Conservation (phyloP, 805 yeast genomes). For the Cyberlindnera meyerae region DNA sequence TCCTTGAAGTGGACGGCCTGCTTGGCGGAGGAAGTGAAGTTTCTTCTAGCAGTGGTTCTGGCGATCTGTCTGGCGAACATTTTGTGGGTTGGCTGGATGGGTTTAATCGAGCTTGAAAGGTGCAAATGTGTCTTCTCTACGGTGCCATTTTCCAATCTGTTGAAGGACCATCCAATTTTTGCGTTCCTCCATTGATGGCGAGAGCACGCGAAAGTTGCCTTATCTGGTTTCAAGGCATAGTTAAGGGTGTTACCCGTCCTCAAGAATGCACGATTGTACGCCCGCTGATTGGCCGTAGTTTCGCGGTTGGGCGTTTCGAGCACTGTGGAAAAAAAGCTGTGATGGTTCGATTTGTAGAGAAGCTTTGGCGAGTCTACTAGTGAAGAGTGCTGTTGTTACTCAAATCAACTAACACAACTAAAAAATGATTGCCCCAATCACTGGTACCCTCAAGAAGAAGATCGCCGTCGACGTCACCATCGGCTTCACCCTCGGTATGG, state of each 20-base stretch:
- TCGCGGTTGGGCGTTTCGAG: neutral
- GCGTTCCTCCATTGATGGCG: neutral
- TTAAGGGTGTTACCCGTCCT: constrained; percentile 9
- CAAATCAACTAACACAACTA: constrained; percentile 2
- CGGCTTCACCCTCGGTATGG: constrained; percentile 61
- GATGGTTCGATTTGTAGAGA: constrained; percentile 1
- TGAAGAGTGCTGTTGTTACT: neutral
- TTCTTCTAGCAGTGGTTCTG: constrained; percentile 29
- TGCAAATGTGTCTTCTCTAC: too few species aligned
- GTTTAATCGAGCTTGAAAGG: neutral
- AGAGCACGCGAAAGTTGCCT: constrained; percentile 3
- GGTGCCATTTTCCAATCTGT: too few species aligned
- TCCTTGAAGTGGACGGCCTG: constrained; percentile 55
- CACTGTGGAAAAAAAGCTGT: constrained; percentile 1
- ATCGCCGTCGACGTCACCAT: constrained; percentile 71
- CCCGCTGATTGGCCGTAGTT: constrained; percentile 18
- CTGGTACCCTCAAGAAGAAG: constrained; percentile 77
- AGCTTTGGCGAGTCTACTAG: too few species aligned
- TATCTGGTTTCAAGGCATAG: neutral
- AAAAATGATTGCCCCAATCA: constrained; percentile 74
- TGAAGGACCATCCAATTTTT: constrained; percentile 1
- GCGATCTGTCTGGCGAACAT: constrained; percentile 27
- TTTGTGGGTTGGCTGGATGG: neutral
- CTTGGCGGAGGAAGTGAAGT: constrained; percentile 44
- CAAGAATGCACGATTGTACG: neutral